Evolutionary conservation across 1,284 basidiomycete genomes (phyloP).

Genomic region (Ganoderma multipileum): DNA sequence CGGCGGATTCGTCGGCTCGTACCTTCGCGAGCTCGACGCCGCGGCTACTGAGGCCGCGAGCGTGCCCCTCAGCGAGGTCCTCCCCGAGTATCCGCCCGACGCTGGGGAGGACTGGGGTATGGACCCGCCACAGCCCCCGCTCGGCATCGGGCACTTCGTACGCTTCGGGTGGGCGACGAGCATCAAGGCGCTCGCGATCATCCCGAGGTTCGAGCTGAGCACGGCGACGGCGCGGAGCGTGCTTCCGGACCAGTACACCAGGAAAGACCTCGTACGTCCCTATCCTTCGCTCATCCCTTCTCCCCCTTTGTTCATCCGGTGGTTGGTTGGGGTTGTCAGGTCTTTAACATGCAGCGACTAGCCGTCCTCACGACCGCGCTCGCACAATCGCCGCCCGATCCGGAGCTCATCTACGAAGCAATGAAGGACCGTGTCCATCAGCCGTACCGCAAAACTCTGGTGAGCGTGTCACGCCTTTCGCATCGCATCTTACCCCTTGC

Average conservation of each 20-base stretch:
- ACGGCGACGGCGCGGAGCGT: constrained; percentile 95
- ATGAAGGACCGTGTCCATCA: constrained; percentile 99
- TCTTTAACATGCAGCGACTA: constrained; percentile 97
- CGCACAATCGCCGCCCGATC: constrained; percentile 89
- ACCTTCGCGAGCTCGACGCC: constrained; percentile 90
- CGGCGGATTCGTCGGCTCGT: constrained; percentile 98
- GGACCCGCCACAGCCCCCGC: constrained; percentile 87
- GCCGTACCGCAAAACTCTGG: constrained; percentile 91
- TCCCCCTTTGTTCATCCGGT: background rate
- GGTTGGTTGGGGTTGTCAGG: constrained; percentile 53
- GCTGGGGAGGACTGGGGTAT: constrained; percentile 92
- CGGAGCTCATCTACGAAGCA: constrained; percentile 96
- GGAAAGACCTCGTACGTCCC: constrained; percentile 87
- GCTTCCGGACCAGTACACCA: constrained; percentile 83
- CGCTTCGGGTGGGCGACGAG: constrained; percentile 87
- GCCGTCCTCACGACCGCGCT: constrained; percentile 98
- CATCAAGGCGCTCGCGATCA: constrained; percentile 95
- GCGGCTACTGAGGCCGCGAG: constrained; percentile 79
- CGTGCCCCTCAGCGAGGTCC: constrained; percentile 94
- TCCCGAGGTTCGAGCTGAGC: constrained; percentile 95
- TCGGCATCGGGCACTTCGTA: constrained; percentile 94
- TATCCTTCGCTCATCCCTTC: background rate
- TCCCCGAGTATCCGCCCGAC: constrained; percentile 96
- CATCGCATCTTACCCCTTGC: background rate
- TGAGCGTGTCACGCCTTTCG: constrained; percentile 46